A percentile compares a stretch with the other conserved stretches of the same genome.
These are phyloP conservation scores for Tolypocladium album DNA, from an alignment of 2,329 filamentous ascomycete species.

Conservation along the genomic window DNA sequence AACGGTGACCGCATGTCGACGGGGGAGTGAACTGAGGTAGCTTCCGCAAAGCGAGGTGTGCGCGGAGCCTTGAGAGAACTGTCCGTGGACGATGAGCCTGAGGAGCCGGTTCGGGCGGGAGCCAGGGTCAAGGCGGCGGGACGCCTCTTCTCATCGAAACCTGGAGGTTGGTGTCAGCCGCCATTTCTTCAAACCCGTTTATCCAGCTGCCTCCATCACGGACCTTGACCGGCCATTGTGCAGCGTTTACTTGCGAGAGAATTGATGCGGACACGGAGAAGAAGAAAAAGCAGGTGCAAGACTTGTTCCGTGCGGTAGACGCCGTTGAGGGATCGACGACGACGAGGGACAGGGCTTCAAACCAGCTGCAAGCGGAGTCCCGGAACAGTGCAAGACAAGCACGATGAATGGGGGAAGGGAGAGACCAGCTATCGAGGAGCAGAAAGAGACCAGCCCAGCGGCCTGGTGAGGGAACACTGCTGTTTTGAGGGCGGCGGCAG, in stretches of 20 bases:
- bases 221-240: constrained; percentile 30
- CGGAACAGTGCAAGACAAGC: constrained; percentile 21
- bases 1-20: constrained; percentile 53
- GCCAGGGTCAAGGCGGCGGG: constrained; percentile 44
- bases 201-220: constrained; percentile 6
- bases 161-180: constrained; percentile 14
- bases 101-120: constrained; percentile 36
- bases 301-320: constrained; percentile 1
- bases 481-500: constrained; percentile 37
- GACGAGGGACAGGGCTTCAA: constrained; percentile 5
- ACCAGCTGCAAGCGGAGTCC: constrained; percentile 8
- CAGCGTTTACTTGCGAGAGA: constrained; percentile 5
- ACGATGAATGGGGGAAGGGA: constrained; percentile 24
- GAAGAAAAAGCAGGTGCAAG: constrained; percentile 4
- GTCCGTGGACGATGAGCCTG: constrained; percentile 39
- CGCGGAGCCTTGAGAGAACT: constrained; percentile 56
- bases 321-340: constrained; percentile 1
- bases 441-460: constrained; percentile 14
- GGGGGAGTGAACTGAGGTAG: constrained; percentile 68
- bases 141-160: constrained; percentile 43
- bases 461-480: constrained; percentile 28
- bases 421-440: constrained; percentile 45
- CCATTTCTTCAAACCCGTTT: neutral
- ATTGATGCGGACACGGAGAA: constrained; percentile 1
- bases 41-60: constrained; percentile 71